Evolutionary conservation across 345 rosid species (phyloP), one percentile per base, ranked within the genome.

Genomic region (Conringia planisiliqua): DNA sequence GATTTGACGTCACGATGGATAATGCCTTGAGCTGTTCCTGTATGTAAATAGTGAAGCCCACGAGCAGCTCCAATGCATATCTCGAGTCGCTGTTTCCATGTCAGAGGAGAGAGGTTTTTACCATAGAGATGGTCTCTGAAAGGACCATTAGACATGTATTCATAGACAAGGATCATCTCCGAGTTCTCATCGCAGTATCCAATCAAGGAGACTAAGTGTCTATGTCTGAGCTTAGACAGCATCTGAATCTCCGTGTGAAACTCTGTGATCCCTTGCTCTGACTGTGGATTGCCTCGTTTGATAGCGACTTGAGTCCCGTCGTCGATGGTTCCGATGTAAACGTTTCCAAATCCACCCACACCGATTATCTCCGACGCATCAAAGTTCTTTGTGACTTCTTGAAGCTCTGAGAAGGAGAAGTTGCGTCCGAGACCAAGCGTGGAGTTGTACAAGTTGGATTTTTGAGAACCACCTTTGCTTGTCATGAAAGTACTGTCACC

Each of bases 21-120:
- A 64, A 90, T 90, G 7, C 96, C 96, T 57, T 90, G 93, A 40
- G 96, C 90, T 27, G 96, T 88, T 10, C 96, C 96, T 0, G 96
- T 90, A 70, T 90, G 93, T 58, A 90, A 67, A 65, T 90, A 90
- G 67, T 90, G 96, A 69, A 88, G 88, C 7, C 96, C 96, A 0
- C 92, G 87, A 30, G 96, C 93, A 6, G 96, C 72, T 40, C 93
- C 96, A 0, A 90, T 90, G 66, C 78, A 80, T 66, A 90, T 88
- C 81, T 88, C 96, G 2, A 90, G 83, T 64, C 96, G 61, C 39
- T 88, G 90, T 65, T 88, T 88, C 96, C 96, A 90, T 3, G 91
- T 61, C 81, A 90, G 16, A 10, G 91, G 81, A 12, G 87, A 50
- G 73, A 69, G 20, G 66, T 54, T 42, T 47, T 86, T 85, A 0